Base-by-base conservation (phyloP, 2,329 filamentous ascomycete genomes). In the Aspergillus sp. region DNA sequence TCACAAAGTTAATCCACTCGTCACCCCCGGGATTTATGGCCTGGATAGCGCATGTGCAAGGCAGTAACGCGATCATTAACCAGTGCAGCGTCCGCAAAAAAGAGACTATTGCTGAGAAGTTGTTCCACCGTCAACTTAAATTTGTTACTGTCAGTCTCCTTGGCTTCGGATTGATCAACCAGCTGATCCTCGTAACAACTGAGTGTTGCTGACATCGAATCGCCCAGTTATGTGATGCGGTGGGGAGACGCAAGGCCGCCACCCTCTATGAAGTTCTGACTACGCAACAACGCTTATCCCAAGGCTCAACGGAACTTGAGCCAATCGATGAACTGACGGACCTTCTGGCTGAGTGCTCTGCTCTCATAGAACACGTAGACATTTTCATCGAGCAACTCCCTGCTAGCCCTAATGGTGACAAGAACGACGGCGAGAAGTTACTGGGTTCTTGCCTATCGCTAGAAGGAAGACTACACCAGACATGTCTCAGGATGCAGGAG, bases 1-100 rank as follows among this genome's bases (percentile, higher is more conserved):
- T 19, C 6, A 8, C 41, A 4, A 30, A 68, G 64, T 58, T 68
- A 32, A 62, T 69, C 36, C 66, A 65, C 57, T 65, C 61, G 21
- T 68, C 64, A 3, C 63, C 61, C 2, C 60, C 65, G 19, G 66
- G 65, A 1, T 67, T 67, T n/a, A 58, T 54, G 27, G 66, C 62
- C 27, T 69, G 67, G 62, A 62, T 67, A 38, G 63, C 65, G 6
- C 65, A 69, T 62, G 62, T 69, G 3, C 65, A 67, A 50, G 65
- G 66, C 32, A 62, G 65, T 44, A 66, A 62, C 56, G 65, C 66
- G 32, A 60, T 64, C n/a, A 54, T 62, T 7, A 51, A 36, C 15
- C 62, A 65, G 39, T 59, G 60, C 41, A 25, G 47, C 17, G 30
- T 44, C 19, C 57, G 38, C 17, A 57, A 54, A 19, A 44, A 63